Evolutionary conservation across 2,329 filamentous ascomycete species (phyloP), one percentile per base, ranked within the genome.

Genomic region (Raffaelea deltoideospora): DNA sequence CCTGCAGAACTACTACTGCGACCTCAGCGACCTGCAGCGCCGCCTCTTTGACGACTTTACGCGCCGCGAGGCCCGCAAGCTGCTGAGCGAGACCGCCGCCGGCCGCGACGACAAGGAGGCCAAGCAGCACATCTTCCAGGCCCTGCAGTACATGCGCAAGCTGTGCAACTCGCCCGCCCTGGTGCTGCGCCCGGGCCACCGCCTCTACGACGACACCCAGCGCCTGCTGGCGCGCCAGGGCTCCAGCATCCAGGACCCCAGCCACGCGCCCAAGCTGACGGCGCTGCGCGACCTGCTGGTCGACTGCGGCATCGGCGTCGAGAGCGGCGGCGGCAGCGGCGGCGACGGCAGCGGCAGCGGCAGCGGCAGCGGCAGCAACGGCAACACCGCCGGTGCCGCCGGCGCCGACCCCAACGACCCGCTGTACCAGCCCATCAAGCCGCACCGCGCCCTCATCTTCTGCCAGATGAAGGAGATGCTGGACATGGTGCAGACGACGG

Each of bases 391-490:
- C 28, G 10, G 5, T 14, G 14, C 6, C 26, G 26, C 10, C 26
- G 5, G n/a, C 26, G 14, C 6, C 26, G 18, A 15, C 28, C 8
- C 4, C 28, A 71, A 63, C 36, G 71, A 76, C 41, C 70, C 71
- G 3, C 60, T 76, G 14, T 76, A 76, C 50, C 70, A 84, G 55
- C 92, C 87, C 29, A 92, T 98, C 54, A 94, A 90, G 43, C 90
- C 88, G 22, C 90, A 98, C 54, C 83, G 90, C 31, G 92, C 90
- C 1, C 72, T 98, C 21, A 81, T 98, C 47, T 98, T 98, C 67
- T 98, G 90, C 51, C 90, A 98, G 56, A 95, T 98, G 85, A 98
- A 98, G 60, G 90, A 98, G 57, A 98, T 98, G 92, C 69, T 98
- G 19, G 90, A 98, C 56, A 96, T 98, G 74, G 92, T 98, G 3